Evolutionary conservation across 2,329 filamentous ascomycete species (phyloP).

Genomic region (Pyricularia sp.): DNA sequence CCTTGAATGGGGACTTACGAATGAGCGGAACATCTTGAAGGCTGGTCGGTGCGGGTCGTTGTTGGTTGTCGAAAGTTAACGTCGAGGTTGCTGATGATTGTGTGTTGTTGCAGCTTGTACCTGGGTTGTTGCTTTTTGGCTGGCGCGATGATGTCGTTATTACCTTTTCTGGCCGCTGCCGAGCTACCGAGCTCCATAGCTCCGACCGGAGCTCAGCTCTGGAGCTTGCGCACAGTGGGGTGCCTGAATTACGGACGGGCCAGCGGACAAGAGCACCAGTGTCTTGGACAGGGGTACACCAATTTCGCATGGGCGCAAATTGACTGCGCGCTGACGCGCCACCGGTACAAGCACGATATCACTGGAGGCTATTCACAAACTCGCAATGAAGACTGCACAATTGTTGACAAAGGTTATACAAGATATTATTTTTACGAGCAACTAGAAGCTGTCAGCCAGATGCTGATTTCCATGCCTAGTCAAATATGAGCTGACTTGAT

Average conservation of each 20-base stretch:
- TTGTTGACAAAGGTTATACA: neutral
- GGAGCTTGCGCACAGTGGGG: conserved; percentile 3
- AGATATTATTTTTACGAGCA: neutral
- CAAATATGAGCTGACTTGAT: neutral
- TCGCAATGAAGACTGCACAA: neutral
- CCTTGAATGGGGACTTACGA: conserved; percentile 27
- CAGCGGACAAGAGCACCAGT: neutral
- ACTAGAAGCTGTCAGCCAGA: neutral
- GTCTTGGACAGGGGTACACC: neutral
- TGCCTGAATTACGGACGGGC: neutral
- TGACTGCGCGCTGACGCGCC: neutral
- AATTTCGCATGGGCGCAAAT: neutral
- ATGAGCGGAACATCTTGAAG: conserved; percentile 32
- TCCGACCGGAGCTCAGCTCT: neutral
- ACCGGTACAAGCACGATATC: neutral
- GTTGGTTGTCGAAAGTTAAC: neutral
- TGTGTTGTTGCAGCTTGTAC: neutral
- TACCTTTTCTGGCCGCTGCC: conserved; percentile 1
- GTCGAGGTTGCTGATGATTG: neutral
- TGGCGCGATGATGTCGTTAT: conserved; percentile 4
- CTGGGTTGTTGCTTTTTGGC: neutral
- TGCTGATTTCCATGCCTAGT: neutral
- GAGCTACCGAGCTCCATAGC: neutral
- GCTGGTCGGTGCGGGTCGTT: neutral
- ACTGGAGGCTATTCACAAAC: neutral